These are phyloP conservation scores for Evernia prunastri DNA, from an alignment of 495 filamentous ascomycete species.

Conservation along the genomic window DNA sequence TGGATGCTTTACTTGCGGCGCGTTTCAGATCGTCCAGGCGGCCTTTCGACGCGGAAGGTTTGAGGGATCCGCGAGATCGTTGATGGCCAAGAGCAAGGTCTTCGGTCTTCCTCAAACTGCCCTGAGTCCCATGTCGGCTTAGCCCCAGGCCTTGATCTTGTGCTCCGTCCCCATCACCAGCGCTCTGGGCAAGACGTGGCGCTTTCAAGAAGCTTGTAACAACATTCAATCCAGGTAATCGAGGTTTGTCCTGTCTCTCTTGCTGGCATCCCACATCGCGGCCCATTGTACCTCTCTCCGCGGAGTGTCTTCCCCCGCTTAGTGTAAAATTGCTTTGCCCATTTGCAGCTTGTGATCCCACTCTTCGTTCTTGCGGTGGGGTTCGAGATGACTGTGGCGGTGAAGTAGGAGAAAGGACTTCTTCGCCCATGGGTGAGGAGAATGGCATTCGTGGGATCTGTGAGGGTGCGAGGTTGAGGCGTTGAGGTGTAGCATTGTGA, in stretches of 20 bases:
- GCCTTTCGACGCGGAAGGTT: constrained; percentile 28
- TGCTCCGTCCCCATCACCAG: constrained; percentile 17
- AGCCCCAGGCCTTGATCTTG: constrained; percentile 23
- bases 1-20: constrained; percentile 25
- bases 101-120: constrained; percentile 23
- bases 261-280: constrained; percentile 43
- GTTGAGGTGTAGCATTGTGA: constrained; percentile 24
- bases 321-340: constrained; percentile 3
- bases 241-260: constrained; percentile 44
- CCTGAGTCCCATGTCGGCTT: constrained; percentile 23
- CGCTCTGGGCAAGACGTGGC: constrained; percentile 23
- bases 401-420: constrained; percentile 26
- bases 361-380: constrained; percentile 15
- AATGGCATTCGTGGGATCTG: constrained; percentile 25
- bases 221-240: constrained; percentile 56
- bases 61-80: constrained; percentile 17
- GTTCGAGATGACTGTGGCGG: constrained; percentile 23
- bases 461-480: constrained; percentile 13
- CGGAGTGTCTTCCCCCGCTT: constrained; percentile 25
- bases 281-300: constrained; percentile 35
- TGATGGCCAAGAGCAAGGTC: constrained; percentile 16
- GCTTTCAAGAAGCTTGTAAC: constrained; percentile 48
- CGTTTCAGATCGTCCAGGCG: constrained; percentile 20
- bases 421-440: constrained; percentile 27
- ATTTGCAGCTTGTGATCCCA: neutral